Conservation (phyloP, 352 stramenopile genomes). For the Plasmopara muralis region DNA sequence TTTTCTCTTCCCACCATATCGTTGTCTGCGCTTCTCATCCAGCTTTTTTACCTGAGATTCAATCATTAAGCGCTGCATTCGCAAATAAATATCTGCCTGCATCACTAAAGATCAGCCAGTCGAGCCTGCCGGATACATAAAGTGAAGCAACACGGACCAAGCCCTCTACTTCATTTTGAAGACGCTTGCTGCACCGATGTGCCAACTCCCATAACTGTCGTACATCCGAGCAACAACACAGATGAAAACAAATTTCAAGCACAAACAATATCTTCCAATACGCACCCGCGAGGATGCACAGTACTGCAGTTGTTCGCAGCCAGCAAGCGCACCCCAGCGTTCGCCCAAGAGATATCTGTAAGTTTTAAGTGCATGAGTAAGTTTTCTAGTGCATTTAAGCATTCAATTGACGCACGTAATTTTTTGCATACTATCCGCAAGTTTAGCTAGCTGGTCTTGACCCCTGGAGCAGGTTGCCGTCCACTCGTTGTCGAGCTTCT, state of each 20-base stretch:
- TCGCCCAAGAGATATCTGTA: slow-evolving; percentile 56
- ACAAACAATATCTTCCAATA: background rate
- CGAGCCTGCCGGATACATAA: background rate
- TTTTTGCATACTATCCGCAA: slow-evolving; percentile 68
- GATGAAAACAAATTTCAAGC: background rate
- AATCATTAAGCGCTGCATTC: slow-evolving; percentile 35
- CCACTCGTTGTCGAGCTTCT: slow-evolving; percentile 66
- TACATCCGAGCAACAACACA: background rate
- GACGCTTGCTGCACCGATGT: slow-evolving; percentile 49
- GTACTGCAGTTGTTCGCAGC: slow-evolving; percentile 41
- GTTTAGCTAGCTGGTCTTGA: slow-evolving; percentile 57
- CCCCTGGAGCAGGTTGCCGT: slow-evolving; percentile 32
- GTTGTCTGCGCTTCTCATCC: slow-evolving; percentile 25
- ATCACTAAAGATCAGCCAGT: background rate
- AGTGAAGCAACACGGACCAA: slow-evolving; percentile 28
- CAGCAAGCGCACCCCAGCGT: slow-evolving; percentile 50
- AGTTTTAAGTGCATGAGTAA: slow-evolving; percentile 1
- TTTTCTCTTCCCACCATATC: slow-evolving; percentile 37
- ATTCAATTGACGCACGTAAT: slow-evolving; percentile 40
- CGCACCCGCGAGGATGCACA: slow-evolving; percentile 41
- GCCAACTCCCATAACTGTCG: slow-evolving; percentile 61
- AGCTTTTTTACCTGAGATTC: slow-evolving; percentile 17
- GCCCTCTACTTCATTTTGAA: slow-evolving; percentile 41
- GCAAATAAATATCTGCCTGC: slow-evolving; percentile 36
- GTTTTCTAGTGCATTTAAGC: background rate